Evolutionary conservation across 2,329 filamentous ascomycete genomes (phyloP), one percentile per base, ranked within the genome.

Genomic region (Cercospora brassicicola): DNA sequence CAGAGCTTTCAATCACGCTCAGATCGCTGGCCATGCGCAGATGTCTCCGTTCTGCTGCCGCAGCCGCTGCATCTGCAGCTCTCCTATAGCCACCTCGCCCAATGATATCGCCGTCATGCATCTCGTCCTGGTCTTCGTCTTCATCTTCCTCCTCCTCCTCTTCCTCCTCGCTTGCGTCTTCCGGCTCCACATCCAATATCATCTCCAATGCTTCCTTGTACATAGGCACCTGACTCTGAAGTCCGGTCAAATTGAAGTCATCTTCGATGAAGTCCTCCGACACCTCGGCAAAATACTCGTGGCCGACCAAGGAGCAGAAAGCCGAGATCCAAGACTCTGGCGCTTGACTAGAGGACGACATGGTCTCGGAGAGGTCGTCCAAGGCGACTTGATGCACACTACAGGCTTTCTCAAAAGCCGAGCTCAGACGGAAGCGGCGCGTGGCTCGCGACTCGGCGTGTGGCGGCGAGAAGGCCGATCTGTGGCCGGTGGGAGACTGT

Each of bases 201-300:
- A 99, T 97, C 88, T 99, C 95, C 71, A 99, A 84, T 11, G 95
- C 95, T 82, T 99, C 95, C 82, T 98, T 99, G 81, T 99, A 99
- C 92, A 97, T 97, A 72, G 93, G 91, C 62, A 99, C 95, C 82
- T 98, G 94, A 68, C 90, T 91, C 81, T 97, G 93, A 76, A 99
- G 85, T 60, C 95, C 95, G 0, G 95, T 99, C 72, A 99, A 85
- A 81, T 99, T 99, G 86, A 99, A 99, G 81, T 99, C 95, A 88
- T 99, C 95, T 81, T 99, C 95, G 78, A 99, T 98, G 76, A 99
- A 99, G 78, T 99, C 95, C 82, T 99, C 95, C 56, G 93, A 95
- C 61, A 99, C 94, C 84, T 99, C 95, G 71, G 95, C 95, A 81
- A 99, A 99, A 83, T 98, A 99, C 81, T 99, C 95, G 80, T 99